Base-by-base conservation (phyloP, 805 yeast genomes). In the Yarrowia sp. region DNA sequence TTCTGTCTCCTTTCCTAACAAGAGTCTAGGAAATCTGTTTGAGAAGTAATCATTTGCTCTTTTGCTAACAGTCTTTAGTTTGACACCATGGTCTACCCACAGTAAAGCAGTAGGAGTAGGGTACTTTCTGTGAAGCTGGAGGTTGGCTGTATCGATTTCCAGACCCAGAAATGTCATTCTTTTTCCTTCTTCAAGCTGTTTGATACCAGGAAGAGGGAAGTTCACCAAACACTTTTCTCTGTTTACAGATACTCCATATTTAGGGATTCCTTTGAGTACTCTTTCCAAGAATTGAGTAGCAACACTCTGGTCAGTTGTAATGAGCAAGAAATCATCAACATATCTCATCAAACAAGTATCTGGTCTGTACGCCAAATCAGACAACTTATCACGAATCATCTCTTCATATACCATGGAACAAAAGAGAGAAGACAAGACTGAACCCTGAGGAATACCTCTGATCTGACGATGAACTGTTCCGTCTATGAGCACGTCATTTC, bases 321-420 rank as follows among this genome's bases (percentile, higher is more conserved):
- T 44, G 6, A 58, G 7, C 32, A 58, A 22, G 33, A 58, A 58
- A 14, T 58, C 64, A 42, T 58, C 64, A 18, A 58, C 51, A 13
- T 43, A 58, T 7, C 64, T 14, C 39, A 58, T 4, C 10, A 58
- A 18, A 18, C 51, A 35, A 5, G 64, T 58, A 14, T 58, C 51
- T 33, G 14, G 35, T 28, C 51, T 33, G 3, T 58, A 18, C 1
- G 36, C 28, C 32, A 33, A 10, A 13, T 42, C 42, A 2, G 11
- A 5, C 18, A 58, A 36, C 10, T 44, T 11, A 1, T 32, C 8
- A 13, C 8, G 18, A 13, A 43, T 33, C 51, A 58, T 43, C 11
- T 58, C 51, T 11, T 58, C 64, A 11, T 58, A 58, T 8, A 58
- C 64, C 51, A 58, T 58, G 22, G 50, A 17, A 18, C 64, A 58